Evolutionary conservation across 352 stramenopile genomes (phyloP).

Genomic region (Phytopythium ostracodes): DNA sequence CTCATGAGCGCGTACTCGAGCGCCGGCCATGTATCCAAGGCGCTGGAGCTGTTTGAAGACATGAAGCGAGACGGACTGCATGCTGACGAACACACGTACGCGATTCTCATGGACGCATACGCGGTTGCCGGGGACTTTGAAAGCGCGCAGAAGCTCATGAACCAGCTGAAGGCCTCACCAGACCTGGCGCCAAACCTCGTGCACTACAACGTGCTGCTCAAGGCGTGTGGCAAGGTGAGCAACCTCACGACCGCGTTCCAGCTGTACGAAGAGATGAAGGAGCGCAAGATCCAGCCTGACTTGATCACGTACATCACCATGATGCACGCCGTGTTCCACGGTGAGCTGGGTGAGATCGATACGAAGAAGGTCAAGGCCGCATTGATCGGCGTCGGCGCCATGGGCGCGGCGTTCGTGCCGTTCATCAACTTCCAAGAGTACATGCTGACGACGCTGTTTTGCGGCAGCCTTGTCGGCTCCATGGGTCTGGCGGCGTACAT

Average conservation of each 20-base stretch:
- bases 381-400: constrained; percentile 48
- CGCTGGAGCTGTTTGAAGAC: constrained; percentile 53
- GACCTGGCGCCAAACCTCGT: constrained; percentile 41
- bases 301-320: constrained; percentile 84
- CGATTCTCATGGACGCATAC: constrained; percentile 74
- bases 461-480: constrained; percentile 63
- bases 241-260: constrained; percentile 70
- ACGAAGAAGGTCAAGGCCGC: constrained; percentile 61
- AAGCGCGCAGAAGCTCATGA: constrained; percentile 40
- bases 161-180: constrained; percentile 38
- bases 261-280: constrained; percentile 86
- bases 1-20: constrained; percentile 69
- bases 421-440: constrained; percentile 77
- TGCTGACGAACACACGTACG: constrained; percentile 58
- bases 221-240: constrained; percentile 68
- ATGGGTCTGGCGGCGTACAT: constrained; percentile 83
- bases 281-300: constrained; percentile 58
- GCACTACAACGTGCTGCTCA: constrained; percentile 82
- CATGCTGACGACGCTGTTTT: constrained; percentile 73
- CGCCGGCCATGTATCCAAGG: constrained; percentile 37
- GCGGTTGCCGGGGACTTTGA: constrained; percentile 58
- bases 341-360: constrained; percentile 62
- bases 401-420: constrained; percentile 54
- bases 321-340: constrained; percentile 86
- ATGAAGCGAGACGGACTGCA: constrained; percentile 49